Evolutionary conservation across 2,329 filamentous ascomycete species (phyloP), one percentile per base, ranked within the genome.

Genomic region (Sphaerulina populicola): DNA sequence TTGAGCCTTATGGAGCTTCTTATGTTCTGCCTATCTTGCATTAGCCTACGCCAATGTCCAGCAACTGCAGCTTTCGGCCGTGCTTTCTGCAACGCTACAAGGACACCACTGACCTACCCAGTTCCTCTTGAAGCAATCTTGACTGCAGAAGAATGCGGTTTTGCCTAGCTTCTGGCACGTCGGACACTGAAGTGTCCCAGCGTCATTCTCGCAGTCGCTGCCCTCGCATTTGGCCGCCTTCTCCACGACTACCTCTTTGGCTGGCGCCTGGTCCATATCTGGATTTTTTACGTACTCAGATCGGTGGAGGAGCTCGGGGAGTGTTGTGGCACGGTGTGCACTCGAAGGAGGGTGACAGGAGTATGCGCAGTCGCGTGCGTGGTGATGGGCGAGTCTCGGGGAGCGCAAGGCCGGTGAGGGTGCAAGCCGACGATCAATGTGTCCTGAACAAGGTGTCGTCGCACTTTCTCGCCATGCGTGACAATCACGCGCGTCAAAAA

Each of bases 81-180:
- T 46, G 31, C 62, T 40, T 54, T 67, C 39, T 42, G 33, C 29
- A 31, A 29, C 47, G 23, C 39, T 47, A 51, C 52, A 12, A 40
- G 6, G 35, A 43, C 18, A 48, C 36, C 54, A 64, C 60, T 63
- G 54, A 66, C 66, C 60, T 82, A 97, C 93, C 93, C 93, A 98
- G 76, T 89, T 98, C 71, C 83, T 85, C 78, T 96, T 97, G 74
- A 98, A 98, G 76, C 93, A 98, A 63, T 97, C 93, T 71, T 98
- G 93, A 27, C 89, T 89, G 75, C 93, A 98, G 74, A 97, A 98
- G 72, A 83, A 96, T 74, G 88, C 94, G 65, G 93, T 88, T 67
- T 90, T 84, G 48, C 85, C 87, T 40, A 90, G 75, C 72, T 95
- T 96, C 64, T 96, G 77, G 69, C 93, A 98, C 44, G 88, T 97